Base-by-base conservation (phyloP, 2,329 filamentous ascomycete genomes). In the Chrysoporthe deuterocubensis region DNA sequence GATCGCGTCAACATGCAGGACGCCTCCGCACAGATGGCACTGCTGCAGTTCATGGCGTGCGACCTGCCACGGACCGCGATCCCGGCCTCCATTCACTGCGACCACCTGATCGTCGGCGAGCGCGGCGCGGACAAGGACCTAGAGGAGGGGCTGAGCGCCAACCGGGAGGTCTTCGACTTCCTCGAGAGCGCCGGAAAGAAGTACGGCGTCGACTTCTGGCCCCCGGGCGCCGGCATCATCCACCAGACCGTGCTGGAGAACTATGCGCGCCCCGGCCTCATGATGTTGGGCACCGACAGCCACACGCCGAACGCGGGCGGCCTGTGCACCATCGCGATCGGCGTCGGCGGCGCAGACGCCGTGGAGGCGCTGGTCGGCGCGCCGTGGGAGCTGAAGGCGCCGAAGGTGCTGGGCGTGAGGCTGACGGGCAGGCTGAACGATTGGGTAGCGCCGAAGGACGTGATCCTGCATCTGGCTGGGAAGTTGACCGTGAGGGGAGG, bases 1-100 rank as follows among this genome's bases (percentile, higher is more conserved):
- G 96, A 99, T 79, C 89, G 96, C 64, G 96, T 98, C 73, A 96
- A 96, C 72, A 99, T 99, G 96, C 96, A 99, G 81, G 96, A 99
- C 83, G 96, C 96, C 16, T 97, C 93, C 42, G 96, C 96, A 6
- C 96, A 99, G 83, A 99, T 99, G 96, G 96, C 96, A 1, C 84
- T 99, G 72, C 83, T 99, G 74, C 96, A 99, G 81, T 99, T 99
- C 85, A 99, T 99, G 95, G 93, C 92, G 40, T 99, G 96, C 80
- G 92, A 93, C 66, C 86, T 99, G 65, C 92, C 91, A 40, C 89
- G 89, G 69, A 97, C 96, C 2, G 94, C 94, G 11, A 95, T 99
- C 62, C 96, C 96, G 13, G 95, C 96, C 61, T 97, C 94, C 79
- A 97, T 98, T 74, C 96, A 99, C 83, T 99, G 96, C 81, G 96